A percentile compares a stretch with the other conserved stretches of the same genome.
Conservation (phyloP, 768 basidiomycete species). For the Coprinopsis marcescibilis region DNA sequence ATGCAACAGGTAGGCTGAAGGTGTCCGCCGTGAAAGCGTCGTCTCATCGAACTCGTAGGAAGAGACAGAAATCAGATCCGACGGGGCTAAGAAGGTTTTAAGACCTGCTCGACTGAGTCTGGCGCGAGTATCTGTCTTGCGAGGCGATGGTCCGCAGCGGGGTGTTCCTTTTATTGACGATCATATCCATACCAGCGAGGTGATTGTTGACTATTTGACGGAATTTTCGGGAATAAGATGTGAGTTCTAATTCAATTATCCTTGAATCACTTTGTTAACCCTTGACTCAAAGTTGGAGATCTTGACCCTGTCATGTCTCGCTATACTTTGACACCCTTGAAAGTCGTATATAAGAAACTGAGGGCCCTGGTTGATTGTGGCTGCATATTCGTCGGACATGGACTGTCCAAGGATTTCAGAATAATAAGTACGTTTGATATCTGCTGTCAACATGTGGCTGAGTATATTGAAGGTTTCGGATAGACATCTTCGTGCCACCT, state of each 20-base stretch:
- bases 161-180: slow-evolving; percentile 96
- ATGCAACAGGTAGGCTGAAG: slow-evolving; percentile 73
- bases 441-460: not conserved
- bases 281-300: slow-evolving; percentile 66
- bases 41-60: slow-evolving; percentile 44
- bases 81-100: slow-evolving; percentile 89
- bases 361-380: slow-evolving; percentile 88
- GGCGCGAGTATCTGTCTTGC: slow-evolving; percentile 89
- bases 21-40: not conserved
- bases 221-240: slow-evolving; percentile 96
- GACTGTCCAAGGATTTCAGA: slow-evolving; percentile 94
- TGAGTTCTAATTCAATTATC: slow-evolving; percentile 30
- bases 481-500: slow-evolving; percentile 94
- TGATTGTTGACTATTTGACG: slow-evolving; percentile 93
- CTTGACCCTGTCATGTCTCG: slow-evolving; percentile 78
- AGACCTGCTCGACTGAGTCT: slow-evolving; percentile 88
- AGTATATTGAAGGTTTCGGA: not conserved
- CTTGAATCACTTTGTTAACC: not conserved
- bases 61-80: slow-evolving; percentile 91
- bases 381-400: slow-evolving; percentile 96
- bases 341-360: slow-evolving; percentile 98
- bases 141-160: slow-evolving; percentile 76
- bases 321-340: slow-evolving; percentile 89
- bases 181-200: slow-evolving; percentile 94
- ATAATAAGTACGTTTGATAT: slow-evolving; percentile 77